Evolutionary conservation across 352 stramenopile genomes (phyloP), one percentile per base, ranked within the genome.

Genomic region (Globisporangium emineosum): DNA sequence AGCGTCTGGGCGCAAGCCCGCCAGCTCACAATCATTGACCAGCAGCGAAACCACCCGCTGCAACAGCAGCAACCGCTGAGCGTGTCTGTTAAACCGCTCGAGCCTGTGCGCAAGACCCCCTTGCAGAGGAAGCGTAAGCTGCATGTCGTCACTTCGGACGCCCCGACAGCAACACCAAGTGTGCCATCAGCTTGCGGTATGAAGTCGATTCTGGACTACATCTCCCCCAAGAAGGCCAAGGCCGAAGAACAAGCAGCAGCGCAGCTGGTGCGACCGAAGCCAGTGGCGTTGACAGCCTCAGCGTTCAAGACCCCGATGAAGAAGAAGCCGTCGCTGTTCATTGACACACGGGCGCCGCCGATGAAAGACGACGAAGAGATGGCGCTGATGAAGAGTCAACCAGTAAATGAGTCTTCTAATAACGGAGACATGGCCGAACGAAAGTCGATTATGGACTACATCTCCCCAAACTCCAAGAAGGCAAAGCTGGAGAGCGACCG

Each of bases 381-480:
- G 5, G 37, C 27, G 27, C 8, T 37, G 8, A 19, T 10, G 17
- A 58, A 2, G 23, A 17, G 13, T 37, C 35, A 5, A 3, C 5
- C 35, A 0, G 12, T 0, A 8, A 17, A 0, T 21, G n/a, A 21
- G 8, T 10, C 35, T 42, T 6, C 35, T 42, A 13, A 29, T 2
- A 27, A 32, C 19, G 17, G 13, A 33, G 12, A 15, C 35, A 12
- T 54, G 12, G 50, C 3, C 5, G 40, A 50, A 40, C 30, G 30
- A 3, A 61, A 49, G 45, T 67, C 54, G 43, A 67, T 67, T n/a
- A 25, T 53, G 17, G 62, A 67, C 56, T 67, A 67, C 62, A 67
- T 67, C 33, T 67, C 62, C 9, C 62, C 62, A 0, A 63, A 67
- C 43, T 52, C 62, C 25, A 67, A 67, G 54, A 49, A 57, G 45